Conservation (phyloP, 164 flowering plant species). For the Nymphaea colorata region DNA sequence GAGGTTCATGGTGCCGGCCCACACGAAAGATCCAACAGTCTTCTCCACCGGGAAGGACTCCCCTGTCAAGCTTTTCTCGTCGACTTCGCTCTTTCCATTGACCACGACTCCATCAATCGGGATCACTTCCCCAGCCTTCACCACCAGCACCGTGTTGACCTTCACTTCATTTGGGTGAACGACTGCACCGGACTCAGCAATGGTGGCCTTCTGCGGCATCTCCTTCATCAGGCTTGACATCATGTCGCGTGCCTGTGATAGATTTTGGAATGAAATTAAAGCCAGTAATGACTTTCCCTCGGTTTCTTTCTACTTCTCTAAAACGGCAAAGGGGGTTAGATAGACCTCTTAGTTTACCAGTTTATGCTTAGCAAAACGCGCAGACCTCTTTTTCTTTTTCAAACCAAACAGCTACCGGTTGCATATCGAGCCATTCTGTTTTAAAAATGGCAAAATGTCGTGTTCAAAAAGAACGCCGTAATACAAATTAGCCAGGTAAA, state of each 20-base stretch:
- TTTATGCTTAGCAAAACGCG: no score
- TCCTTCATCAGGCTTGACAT: slow-evolving; percentile 74
- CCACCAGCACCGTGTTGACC: slow-evolving; percentile 53
- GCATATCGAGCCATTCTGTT: no score
- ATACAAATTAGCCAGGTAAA: no score
- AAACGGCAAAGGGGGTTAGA: no score
- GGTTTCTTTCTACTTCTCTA: no score
- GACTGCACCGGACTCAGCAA: slow-evolving; percentile 69
- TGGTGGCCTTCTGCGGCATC: slow-evolving; percentile 67
- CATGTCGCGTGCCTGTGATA: slow-evolving; percentile 45
- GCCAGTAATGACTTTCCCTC: no score
- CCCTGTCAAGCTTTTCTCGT: slow-evolving; percentile 78
- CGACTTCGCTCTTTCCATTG: slow-evolving; percentile 77
- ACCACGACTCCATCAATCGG: slow-evolving; percentile 89
- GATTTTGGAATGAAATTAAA: no score
- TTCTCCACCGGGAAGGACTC: slow-evolving; percentile 81
- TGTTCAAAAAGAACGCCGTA: no score
- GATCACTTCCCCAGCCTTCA: slow-evolving; percentile 74
- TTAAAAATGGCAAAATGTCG: no score
- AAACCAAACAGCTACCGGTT: no score
- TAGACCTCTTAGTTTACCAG: no score
- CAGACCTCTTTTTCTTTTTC: no score
- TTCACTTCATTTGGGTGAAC: slow-evolving; percentile 56
- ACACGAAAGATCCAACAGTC: slow-evolving; percentile 49
- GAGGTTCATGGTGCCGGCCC: slow-evolving; percentile 89